A percentile compares a stretch with the other conserved stretches of the same genome.
Evolutionary conservation across 768 basidiomycete species (phyloP).

Genomic region (Candolleomyces aberdarensis): DNA sequence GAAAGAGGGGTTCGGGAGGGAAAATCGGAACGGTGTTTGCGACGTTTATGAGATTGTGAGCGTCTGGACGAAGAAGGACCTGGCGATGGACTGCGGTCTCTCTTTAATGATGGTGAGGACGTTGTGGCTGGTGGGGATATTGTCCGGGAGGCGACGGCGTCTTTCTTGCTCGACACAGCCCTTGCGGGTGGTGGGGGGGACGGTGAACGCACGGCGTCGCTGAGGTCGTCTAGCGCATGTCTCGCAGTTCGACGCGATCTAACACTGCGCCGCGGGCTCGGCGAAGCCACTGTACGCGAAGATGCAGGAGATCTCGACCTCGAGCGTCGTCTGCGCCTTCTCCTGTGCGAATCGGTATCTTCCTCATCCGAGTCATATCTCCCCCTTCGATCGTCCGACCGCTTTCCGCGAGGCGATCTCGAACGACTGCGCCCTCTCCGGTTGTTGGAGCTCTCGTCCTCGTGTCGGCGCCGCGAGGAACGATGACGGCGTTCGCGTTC

Average conservation of each 20-base stretch:
- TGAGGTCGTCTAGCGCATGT: constrained; percentile 32
- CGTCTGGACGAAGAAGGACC: not conserved
- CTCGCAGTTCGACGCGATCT: constrained; percentile 20
- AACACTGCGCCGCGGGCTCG: constrained; percentile 3
- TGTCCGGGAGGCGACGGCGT: not conserved
- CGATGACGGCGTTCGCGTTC: constrained; percentile 16
- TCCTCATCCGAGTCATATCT: not conserved
- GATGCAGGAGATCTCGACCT: constrained; percentile 5
- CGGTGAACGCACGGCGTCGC: constrained; percentile 17
- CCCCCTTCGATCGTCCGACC: constrained; percentile 5
- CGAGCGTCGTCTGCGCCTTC: constrained; percentile 17
- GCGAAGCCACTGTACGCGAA: constrained; percentile 7
- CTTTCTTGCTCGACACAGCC: not conserved
- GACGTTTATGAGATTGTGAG: not conserved
- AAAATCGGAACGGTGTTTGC: not conserved
- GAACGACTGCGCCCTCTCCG: constrained; percentile 20
- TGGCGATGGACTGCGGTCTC: not conserved
- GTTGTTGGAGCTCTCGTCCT: constrained; percentile 18
- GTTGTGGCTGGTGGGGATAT: not conserved
- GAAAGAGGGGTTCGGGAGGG: constrained; percentile 16
- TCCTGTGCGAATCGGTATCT: constrained; percentile 1
- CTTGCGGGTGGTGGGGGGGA: constrained; percentile 18
- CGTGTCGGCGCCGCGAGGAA: constrained; percentile 14
- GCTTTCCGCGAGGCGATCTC: constrained; percentile 14
- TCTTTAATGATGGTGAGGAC: not conserved